Percentiles rank a stretch among this genome's conserved stretches.
phyloP scores from a whole-genome alignment of 2,329 filamentous ascomycete genomes.

The Diplocarpon mali region DNA sequence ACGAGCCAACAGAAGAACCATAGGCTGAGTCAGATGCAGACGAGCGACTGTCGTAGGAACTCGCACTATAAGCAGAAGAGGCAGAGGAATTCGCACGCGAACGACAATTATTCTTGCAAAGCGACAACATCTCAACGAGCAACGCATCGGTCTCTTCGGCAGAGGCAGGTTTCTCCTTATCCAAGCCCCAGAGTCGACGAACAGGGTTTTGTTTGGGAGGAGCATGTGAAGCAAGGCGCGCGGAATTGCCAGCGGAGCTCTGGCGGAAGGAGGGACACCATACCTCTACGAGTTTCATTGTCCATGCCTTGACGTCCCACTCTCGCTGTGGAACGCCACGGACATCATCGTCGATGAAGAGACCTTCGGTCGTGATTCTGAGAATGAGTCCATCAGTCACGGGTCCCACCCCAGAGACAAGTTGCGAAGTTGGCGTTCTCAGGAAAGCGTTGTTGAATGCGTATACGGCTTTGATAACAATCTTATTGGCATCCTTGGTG shows the following conservation, averaged over 20 bases:
- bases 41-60: conserved; percentile 19
- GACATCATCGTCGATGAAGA: conserved; percentile 96
- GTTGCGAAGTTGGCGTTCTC: conserved; percentile 80
- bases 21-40: conserved; percentile 24
- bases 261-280: conserved; percentile 59
- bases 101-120: conserved; percentile 54
- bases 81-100: conserved; percentile 33
- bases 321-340: conserved; percentile 86
- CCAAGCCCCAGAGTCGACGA: conserved; percentile 30
- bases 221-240: conserved; percentile 28
- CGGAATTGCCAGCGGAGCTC: conserved; percentile 25
- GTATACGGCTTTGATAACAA: conserved; percentile 89
- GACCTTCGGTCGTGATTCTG: conserved; percentile 82
- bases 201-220: conserved; percentile 19
- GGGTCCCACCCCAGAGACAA: conserved; percentile 71
- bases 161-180: conserved; percentile 30
- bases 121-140: conserved; percentile 48
- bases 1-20: conserved; percentile 23
- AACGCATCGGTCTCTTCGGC: conserved; percentile 58
- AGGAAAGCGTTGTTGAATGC: conserved; percentile 83
- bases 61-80: conserved; percentile 24
- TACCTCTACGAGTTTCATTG: conserved; percentile 84
- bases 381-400: conserved; percentile 90
- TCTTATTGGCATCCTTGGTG: conserved; percentile 89
- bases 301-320: conserved; percentile 99